Evolutionary conservation across 2,329 filamentous ascomycete species (phyloP), one percentile per base, ranked within the genome.

Genomic region (Beauveria brongniartii): DNA sequence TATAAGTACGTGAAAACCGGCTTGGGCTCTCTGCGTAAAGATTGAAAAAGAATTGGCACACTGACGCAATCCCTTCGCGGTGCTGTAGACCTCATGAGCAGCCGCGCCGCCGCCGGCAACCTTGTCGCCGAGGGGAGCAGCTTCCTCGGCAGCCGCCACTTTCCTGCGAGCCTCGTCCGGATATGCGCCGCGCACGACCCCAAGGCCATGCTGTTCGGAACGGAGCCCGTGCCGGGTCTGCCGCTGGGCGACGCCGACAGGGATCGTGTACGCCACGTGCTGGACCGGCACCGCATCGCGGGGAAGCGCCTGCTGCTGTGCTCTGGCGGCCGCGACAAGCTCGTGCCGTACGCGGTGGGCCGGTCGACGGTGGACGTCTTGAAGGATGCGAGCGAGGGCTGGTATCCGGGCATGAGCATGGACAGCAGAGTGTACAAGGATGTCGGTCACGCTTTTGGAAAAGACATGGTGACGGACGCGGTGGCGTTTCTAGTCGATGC

Each of bases 131-230:
- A 80, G 0, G 87, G 86, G 0, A 73, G 77, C 0, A 74, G 80
- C 0, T 95, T 97, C 68, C 69, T 95, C 0, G 91, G 91, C 3
- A 92, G 89, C 61, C 76, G 75, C 44, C 89, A 92, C 69, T 96
- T 97, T 67, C 92, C 93, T 0, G 71, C 74, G 0, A 80, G 84
- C 0, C 80, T 97, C 7, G 74, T 92, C 1, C 74, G 80, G 1
- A 80, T 84, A 0, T 82, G 91, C 34, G 75, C 80, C 24, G 81
- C 80, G 59, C 83, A 81, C 62, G 94, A 99, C 67, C 92, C 93
- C 0, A 89, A 88, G 22, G 87, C 83, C 1, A 76, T 94, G 7
- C 74, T 96, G 10, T 86, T 95, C 5, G 82, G 83, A 51, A 77
- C 79, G 1, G 68, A 68, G 0, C 26, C 72, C 5, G 68, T 81